phyloP scores from a whole-genome alignment of 2,329 filamentous ascomycete genomes.

The Penicillium occitanis region DNA sequence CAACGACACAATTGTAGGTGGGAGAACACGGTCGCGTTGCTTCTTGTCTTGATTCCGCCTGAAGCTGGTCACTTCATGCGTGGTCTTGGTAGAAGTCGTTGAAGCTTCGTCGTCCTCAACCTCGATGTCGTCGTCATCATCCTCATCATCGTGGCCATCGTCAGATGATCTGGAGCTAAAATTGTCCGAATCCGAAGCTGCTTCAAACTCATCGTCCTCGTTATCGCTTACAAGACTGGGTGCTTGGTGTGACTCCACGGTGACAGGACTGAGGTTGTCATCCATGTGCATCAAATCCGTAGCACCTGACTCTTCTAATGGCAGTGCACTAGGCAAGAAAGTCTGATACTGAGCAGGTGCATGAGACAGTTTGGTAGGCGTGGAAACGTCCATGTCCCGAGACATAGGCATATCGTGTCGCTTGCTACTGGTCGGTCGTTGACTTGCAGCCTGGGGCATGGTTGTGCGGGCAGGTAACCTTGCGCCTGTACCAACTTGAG shows the following conservation, averaged over 20 bases:
- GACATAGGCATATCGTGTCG: conserved; percentile 45
- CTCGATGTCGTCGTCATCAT: conserved; percentile 42
- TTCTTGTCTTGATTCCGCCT: conserved; percentile 35
- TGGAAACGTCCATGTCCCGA: conserved; percentile 43
- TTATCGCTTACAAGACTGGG: conserved; percentile 74
- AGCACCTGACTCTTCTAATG: conserved; percentile 36
- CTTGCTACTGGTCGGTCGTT: conserved; percentile 60
- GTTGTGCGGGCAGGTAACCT: conserved; percentile 58
- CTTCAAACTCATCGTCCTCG: conserved; percentile 66
- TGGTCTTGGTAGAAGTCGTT: conserved; percentile 37
- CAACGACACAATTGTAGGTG: conserved; percentile 30
- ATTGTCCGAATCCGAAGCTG: conserved; percentile 63
- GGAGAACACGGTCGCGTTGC: conserved; percentile 31
- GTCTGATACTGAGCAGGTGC: conserved; percentile 34
- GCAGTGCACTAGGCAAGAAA: conserved; percentile 33
- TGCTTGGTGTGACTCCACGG: conserved; percentile 70
- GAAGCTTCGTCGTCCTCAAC: conserved; percentile 48
- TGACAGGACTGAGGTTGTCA: conserved; percentile 66
- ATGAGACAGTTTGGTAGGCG: conserved; percentile 36
- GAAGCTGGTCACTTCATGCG: conserved; percentile 34
- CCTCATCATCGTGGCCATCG: conserved; percentile 54
- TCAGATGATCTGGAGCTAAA: conserved; percentile 51
- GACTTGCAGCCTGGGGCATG: conserved; percentile 52
- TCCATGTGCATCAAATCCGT: conserved; percentile 47
- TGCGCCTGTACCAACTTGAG: conserved; percentile 31